phyloP scores from a whole-genome alignment of 305 asterid genomes.

The Fraxinus ornus region DNA sequence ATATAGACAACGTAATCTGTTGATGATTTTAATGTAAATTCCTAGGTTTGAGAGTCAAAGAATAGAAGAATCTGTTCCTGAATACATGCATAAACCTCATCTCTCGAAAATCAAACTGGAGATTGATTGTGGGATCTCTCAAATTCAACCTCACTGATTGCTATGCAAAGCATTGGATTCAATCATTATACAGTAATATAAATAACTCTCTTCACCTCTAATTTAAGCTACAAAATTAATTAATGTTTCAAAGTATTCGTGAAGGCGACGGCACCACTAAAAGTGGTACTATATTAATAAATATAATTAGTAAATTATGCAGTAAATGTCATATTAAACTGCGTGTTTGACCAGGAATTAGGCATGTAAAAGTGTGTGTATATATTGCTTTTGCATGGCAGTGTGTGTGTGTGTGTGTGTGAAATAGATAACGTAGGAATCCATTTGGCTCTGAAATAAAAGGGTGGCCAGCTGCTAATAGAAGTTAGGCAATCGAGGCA shows the following conservation, averaged over 20 bases:
- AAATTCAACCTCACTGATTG: constrained; percentile 6
- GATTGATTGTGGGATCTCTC: constrained; percentile 7
- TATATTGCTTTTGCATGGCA: neutral
- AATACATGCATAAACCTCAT: neutral
- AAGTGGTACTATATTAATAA: neutral
- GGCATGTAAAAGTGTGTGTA: neutral
- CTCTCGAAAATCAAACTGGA: neutral
- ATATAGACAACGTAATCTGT: neutral
- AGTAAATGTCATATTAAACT: constrained; percentile 24
- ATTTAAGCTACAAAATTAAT: constrained; percentile 22
- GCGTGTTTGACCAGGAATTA: constrained; percentile 50
- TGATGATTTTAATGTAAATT: neutral
- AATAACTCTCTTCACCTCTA: neutral
- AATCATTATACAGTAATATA: neutral
- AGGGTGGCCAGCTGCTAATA: neutral
- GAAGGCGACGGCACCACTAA: constrained; percentile 60
- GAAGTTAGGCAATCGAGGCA: constrained; percentile 31
- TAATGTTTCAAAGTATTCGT: constrained; percentile 39
- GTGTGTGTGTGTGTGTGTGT: neutral
- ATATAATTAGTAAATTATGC: constrained; percentile 14
- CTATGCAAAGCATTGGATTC: neutral
- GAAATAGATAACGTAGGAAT: constrained; percentile 36
- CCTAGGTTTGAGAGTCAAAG: neutral
- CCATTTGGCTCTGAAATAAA: constrained; percentile 35
- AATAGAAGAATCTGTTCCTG: constrained; percentile 8